A percentile compares a stretch with the other conserved stretches of the same genome.
These are phyloP conservation scores for Salix suchowensis DNA, from an alignment of 345 rosid species.

Conservation along the genomic window DNA sequence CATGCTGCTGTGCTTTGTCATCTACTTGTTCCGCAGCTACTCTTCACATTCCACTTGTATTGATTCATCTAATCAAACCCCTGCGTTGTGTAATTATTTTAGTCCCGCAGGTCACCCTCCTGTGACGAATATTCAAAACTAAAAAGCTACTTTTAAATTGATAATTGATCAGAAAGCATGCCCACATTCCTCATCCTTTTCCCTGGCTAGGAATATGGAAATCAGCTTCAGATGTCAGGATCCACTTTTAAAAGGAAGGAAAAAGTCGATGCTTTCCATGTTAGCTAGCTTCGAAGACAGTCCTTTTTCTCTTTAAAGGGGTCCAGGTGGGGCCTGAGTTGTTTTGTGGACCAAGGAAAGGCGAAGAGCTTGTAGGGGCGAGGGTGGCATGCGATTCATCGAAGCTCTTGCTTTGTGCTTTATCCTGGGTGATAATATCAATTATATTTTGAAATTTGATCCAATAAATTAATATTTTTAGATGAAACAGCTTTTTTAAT, in stretches of 20 bases:
- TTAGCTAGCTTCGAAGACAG: background rate
- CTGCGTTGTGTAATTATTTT: background rate
- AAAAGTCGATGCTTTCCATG: background rate
- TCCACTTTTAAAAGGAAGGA: background rate
- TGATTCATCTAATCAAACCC: background rate
- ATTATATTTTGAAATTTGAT: too few species aligned
- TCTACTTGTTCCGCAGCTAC: slow-evolving; percentile 19
- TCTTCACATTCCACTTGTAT: slow-evolving; percentile 8
- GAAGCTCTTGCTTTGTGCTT: background rate
- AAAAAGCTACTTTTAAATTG: background rate
- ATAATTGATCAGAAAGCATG: background rate
- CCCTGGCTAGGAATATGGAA: background rate
- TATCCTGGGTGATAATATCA: too few species aligned
- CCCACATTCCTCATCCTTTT: background rate
- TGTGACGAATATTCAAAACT: background rate
- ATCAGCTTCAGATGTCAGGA: slow-evolving; percentile 13
- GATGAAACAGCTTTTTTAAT: too few species aligned
- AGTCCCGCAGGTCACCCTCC: background rate
- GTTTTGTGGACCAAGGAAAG: background rate
- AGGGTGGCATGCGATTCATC: background rate
- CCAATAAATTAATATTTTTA: too few species aligned
- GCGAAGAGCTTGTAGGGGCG: background rate
- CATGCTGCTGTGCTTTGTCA: slow-evolving; percentile 26
- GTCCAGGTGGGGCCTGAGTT: slow-evolving; percentile 11
- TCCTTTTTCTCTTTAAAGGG: background rate